These are phyloP conservation scores for Tricholoma matsutake DNA, from an alignment of 768 basidiomycete species.

Conservation along the genomic window DNA sequence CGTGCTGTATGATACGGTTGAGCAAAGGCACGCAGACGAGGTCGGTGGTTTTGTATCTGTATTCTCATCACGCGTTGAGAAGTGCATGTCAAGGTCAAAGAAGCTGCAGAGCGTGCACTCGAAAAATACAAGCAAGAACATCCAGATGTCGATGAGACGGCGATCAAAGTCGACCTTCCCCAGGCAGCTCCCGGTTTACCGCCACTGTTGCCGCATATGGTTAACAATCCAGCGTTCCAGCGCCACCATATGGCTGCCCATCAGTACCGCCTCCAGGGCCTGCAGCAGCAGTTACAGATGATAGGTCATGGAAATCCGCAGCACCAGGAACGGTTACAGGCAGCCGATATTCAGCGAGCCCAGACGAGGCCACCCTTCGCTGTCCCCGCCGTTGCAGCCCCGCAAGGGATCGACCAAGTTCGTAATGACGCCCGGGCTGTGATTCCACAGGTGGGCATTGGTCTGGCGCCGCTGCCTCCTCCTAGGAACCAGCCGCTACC, in stretches of 20 bases:
- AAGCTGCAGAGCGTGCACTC: conserved; percentile 63
- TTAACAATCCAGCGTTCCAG: not conserved
- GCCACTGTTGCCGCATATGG: not conserved
- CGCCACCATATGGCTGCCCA: not conserved
- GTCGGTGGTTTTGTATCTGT: conserved; percentile 29
- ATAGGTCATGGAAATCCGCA: not conserved
- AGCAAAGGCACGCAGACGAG: conserved; percentile 64
- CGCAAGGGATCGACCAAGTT: not conserved
- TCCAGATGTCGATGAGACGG: conserved; percentile 59
- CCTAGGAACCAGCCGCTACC: not conserved
- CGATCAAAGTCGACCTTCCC: conserved; percentile 64
- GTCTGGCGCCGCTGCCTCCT: not conserved
- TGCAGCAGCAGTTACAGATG: not conserved
- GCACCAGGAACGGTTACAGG: not conserved
- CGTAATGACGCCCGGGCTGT: not conserved
- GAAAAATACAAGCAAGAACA: conserved; percentile 53
- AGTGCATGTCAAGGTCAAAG: conserved; percentile 49
- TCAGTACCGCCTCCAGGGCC: not conserved
- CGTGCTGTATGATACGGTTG: conserved; percentile 63
- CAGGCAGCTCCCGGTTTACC: not conserved
- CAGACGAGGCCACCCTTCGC: too few species aligned
- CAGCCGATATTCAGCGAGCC: too few species aligned
- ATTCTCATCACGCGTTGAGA: not conserved
- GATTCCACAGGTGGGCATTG: not conserved
- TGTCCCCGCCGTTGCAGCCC: not conserved